These are phyloP conservation scores for Phytophthora tentaculata DNA, from an alignment of 352 stramenopile genomes.

Conservation along the genomic window DNA sequence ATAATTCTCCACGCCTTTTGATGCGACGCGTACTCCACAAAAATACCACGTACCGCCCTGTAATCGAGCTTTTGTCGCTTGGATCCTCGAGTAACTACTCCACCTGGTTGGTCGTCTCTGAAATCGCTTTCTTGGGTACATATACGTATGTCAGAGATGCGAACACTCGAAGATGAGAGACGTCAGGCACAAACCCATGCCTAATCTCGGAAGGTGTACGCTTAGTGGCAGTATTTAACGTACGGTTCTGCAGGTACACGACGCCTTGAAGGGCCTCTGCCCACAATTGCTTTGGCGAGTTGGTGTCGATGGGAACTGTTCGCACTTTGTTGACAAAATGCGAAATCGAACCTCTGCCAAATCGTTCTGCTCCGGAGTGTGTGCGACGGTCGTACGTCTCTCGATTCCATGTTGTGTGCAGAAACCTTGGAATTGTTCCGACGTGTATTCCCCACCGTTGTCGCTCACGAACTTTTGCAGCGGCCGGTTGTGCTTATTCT, in stretches of 20 bases:
- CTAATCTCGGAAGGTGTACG: conserved; percentile 2
- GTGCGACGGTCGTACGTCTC: neutral
- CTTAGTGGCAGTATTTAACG: conserved; percentile 1
- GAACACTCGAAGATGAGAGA: conserved; percentile 5
- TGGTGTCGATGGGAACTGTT: neutral
- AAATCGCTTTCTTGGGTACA: neutral
- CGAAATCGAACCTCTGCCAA: conserved; percentile 6
- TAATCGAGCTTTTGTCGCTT: neutral
- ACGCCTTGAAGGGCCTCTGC: conserved; percentile 3
- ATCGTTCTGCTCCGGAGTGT: conserved; percentile 9
- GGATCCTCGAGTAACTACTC: too few species aligned
- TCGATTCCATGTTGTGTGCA: neutral
- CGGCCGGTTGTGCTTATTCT: conserved; percentile 5
- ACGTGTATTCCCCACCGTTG: conserved; percentile 5
- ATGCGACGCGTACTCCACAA: conserved; percentile 1
- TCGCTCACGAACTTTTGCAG: neutral
- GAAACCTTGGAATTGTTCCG: neutral
- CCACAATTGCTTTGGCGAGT: conserved; percentile 12
- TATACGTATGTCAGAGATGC: conserved; percentile 6
- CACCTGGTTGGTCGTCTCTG: too few species aligned
- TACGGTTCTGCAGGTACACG: conserved; percentile 11
- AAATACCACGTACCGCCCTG: neutral
- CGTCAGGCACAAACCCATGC: neutral
- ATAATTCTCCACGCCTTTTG: conserved; percentile 8
- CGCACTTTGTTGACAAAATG: conserved; percentile 3